These are phyloP conservation scores for Hypoxylon sp. DNA, from an alignment of 2,329 filamentous ascomycete species.

Conservation along the genomic window DNA sequence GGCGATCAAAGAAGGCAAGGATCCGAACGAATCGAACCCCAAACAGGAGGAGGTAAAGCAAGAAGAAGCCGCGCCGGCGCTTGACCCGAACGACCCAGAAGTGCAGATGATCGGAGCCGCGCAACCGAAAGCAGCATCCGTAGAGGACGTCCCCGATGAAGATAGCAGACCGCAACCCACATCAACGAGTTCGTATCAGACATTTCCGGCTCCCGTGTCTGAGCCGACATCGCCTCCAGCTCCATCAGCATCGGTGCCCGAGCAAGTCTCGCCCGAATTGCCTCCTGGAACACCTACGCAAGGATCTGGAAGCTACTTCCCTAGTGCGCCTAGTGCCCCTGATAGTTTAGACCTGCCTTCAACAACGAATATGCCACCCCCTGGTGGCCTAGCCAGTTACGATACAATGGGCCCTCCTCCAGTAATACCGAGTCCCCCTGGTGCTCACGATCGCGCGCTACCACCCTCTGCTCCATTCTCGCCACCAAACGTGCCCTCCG, in stretches of 20 bases:
- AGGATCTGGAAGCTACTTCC: slow-evolving; percentile 50
- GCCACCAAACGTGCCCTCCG: slow-evolving; percentile 46
- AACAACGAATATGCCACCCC: slow-evolving; percentile 49
- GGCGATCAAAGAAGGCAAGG: slow-evolving; percentile 88
- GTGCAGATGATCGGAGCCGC: slow-evolving; percentile 64
- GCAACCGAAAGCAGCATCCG: slow-evolving; percentile 57
- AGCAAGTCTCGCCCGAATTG: slow-evolving; percentile 52
- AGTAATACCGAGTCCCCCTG: slow-evolving; percentile 46
- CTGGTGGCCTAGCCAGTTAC: slow-evolving; percentile 46
- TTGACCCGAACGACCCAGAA: slow-evolving; percentile 75
- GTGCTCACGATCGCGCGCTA: slow-evolving; percentile 41
- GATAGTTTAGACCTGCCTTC: slow-evolving; percentile 49
- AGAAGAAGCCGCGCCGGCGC: slow-evolving; percentile 59
- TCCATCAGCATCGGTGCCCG: slow-evolving; percentile 46
- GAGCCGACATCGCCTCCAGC: slow-evolving; percentile 53
- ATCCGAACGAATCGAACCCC: slow-evolving; percentile 93
- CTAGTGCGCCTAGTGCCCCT: slow-evolving; percentile 42
- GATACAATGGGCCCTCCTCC: slow-evolving; percentile 43
- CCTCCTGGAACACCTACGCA: slow-evolving; percentile 47
- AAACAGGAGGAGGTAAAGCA: slow-evolving; percentile 66
- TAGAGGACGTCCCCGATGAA: slow-evolving; percentile 67
- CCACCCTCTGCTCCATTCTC: slow-evolving; percentile 52
- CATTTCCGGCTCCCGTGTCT: slow-evolving; percentile 54
- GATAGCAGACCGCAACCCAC: slow-evolving; percentile 49
- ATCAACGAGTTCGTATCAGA: slow-evolving; percentile 46